Evolutionary conservation across 345 rosid genomes (phyloP), one percentile per base, ranked within the genome.

Genomic region (Euphorbia peplus): DNA sequence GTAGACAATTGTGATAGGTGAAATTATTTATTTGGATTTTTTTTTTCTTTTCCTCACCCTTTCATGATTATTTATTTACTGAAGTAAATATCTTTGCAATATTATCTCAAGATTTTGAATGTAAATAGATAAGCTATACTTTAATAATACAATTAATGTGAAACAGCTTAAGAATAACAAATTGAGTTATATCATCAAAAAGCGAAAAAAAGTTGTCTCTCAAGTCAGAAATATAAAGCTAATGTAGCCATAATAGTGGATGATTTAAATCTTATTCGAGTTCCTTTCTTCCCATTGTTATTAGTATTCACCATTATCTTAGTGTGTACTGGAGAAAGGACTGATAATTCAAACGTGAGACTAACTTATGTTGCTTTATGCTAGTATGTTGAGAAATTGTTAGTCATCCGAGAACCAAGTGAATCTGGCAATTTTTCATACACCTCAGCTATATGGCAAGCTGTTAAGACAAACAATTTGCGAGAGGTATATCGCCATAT

Each of bases 301-400:
- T 28, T 29, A 3, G 24, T 58, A 8, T 30, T 1, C 6, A 18
- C 32, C 22, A 24, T 3, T 3, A 57, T 57, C 29, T 28, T 3
- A 13, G 4, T 26, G n/a, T 56, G 42, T 35, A 8, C 28, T 1
- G 22, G 15, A 12, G 62, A 58, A 30, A 15, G 4, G 0, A 46
- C 13, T 54, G n/a, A 24, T 50, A n/a, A 35, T 53, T 5, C 18
- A 50, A 54, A 48, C 58, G 32, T 22, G 60, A 70, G 19, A 51
- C 58, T 71, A 18, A 70, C 39, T 58, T 70, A 54, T 18, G 55
- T 67, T 63, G 18, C 63, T 70, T 52, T 73, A 28, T 41, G 51
- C 64, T 74, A 92, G 98, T 92, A 92, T 80, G 81, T 84, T 70
- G 91, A 87, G 68, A 92, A 88, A 83, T 71, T 50, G 41, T 70